Evolutionary conservation across 1,284 basidiomycete genomes (phyloP).

Genomic region (Ustanciosporium gigantosporum): DNA sequence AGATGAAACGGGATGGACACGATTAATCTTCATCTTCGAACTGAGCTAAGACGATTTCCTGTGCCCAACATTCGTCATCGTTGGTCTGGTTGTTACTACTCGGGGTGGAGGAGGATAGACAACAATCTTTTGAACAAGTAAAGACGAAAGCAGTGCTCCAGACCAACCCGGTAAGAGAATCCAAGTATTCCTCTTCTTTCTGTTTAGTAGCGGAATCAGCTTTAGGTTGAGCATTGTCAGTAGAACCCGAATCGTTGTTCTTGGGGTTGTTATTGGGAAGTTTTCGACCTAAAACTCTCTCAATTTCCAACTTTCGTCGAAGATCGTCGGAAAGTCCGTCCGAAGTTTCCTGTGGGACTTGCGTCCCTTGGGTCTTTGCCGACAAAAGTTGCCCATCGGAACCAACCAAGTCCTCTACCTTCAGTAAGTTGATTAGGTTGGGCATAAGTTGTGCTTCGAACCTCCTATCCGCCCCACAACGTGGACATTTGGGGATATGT

Average conservation of each 20-base stretch:
- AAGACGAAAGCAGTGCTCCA: constrained; percentile 58
- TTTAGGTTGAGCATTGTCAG: not conserved
- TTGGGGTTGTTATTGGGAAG: constrained; percentile 8
- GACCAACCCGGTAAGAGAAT: constrained; percentile 41
- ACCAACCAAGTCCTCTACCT: constrained; percentile 20
- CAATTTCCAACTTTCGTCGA: constrained; percentile 42
- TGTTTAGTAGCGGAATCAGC: not conserved
- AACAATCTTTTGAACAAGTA: constrained; percentile 53
- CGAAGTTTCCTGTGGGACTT: constrained; percentile 11
- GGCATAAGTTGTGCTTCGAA: constrained; percentile 61
- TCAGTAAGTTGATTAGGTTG: constrained; percentile 54
- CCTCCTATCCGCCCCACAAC: constrained; percentile 44
- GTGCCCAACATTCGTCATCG: constrained; percentile 39
- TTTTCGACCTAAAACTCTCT: constrained; percentile 44
- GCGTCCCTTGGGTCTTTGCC: not conserved
- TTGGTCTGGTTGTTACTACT: not conserved
- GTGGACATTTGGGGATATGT: constrained; percentile 41
- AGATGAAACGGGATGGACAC: too few species aligned
- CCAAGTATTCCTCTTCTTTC: not conserved
- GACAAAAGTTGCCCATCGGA: constrained; percentile 11
- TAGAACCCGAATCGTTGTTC: too few species aligned
- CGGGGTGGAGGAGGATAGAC: not conserved
- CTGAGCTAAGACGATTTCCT: constrained; percentile 47
- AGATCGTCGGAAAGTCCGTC: constrained; percentile 2
- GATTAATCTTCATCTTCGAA: constrained; percentile 48